Percentiles rank a stretch among this genome's conserved stretches.
Conservation (phyloP, 345 rosid genomes). For the Eucalyptus curtisii region DNA sequence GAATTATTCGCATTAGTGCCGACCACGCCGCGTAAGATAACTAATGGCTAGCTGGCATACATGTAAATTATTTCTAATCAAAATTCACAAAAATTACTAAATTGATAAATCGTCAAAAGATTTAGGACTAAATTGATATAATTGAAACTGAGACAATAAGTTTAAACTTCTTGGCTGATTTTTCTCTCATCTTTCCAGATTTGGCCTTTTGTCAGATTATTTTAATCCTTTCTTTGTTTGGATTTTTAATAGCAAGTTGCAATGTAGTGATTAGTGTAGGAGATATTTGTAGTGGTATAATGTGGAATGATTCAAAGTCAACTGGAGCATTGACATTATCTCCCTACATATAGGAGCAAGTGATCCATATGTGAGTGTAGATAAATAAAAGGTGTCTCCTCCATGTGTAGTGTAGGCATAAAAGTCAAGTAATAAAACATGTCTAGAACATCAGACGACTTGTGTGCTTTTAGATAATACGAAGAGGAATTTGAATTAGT, state of each 20-base stretch:
- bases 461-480: neutral
- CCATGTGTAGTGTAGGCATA: neutral
- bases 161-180: neutral
- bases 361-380: neutral
- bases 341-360: neutral
- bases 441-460: neutral
- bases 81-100: too few relatives aligned
- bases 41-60: fast-evolving
- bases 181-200: neutral
- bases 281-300: neutral
- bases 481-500: neutral
- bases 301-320: neutral
- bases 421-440: neutral
- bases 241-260: neutral
- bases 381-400: neutral
- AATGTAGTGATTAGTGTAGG: neutral
- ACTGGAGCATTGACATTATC: neutral
- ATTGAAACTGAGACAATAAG: too few relatives aligned
- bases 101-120: too few relatives aligned
- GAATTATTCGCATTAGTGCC: neutral
- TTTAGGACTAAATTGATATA: too few relatives aligned
- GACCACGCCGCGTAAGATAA: fast-evolving
- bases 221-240: neutral
- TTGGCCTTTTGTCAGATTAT: neutral
- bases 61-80: too few relatives aligned